phyloP scores from a whole-genome alignment of 768 basidiomycete species.

The Phaeotremella skinneri region DNA sequence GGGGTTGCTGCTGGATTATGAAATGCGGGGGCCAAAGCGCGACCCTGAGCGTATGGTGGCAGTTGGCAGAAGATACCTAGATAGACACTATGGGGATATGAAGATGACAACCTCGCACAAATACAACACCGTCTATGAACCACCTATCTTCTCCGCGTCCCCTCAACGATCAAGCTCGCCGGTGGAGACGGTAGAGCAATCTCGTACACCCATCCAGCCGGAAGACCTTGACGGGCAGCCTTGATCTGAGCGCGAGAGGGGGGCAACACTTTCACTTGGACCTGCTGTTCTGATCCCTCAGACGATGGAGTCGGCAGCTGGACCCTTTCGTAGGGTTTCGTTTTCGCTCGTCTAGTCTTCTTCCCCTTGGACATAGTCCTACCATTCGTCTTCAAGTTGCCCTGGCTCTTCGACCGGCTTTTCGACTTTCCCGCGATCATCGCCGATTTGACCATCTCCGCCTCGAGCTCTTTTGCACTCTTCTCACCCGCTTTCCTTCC shows the following conservation, averaged over 20 bases:
- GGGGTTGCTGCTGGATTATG: too few relatives aligned
- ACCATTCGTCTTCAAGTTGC: neutral
- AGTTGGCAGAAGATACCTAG: neutral
- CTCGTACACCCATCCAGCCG: too few relatives aligned
- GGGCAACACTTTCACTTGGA: too few relatives aligned
- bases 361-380: neutral
- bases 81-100: neutral
- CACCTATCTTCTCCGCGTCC: too few relatives aligned
- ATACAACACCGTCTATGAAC: too few relatives aligned
- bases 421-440: slow-evolving; percentile 4
- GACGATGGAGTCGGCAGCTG: neutral
- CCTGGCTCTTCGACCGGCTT: slow-evolving; percentile 2
- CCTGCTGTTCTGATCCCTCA: too few relatives aligned
- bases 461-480: slow-evolving; percentile 25
- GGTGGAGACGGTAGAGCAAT: too few relatives aligned
- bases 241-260: too few relatives aligned
- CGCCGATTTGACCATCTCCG: slow-evolving; percentile 8
- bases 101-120: too few relatives aligned
- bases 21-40: neutral
- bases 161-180: too few relatives aligned
- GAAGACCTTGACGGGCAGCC: too few relatives aligned
- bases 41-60: neutral
- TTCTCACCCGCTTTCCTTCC: slow-evolving; percentile 41
- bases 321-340: neutral
- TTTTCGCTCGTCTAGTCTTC: slow-evolving; percentile 9